A percentile compares a stretch with the other conserved stretches of the same genome.
Conservation (phyloP, 331 rosid species). For the Dryas integrifolia region DNA sequence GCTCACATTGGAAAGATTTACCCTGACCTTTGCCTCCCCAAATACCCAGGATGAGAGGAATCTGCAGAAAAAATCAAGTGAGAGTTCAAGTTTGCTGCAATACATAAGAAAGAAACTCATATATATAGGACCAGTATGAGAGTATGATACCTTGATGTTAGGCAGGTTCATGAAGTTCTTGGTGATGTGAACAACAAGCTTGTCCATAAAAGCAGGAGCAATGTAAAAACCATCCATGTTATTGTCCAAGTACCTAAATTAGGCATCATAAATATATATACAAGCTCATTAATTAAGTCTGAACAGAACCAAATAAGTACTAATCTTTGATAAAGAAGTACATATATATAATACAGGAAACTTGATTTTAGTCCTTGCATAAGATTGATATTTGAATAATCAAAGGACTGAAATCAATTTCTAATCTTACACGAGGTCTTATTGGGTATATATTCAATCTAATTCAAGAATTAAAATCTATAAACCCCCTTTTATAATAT, state of each 20-base stretch:
- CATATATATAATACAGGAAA: no score
- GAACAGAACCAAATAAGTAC: neutral
- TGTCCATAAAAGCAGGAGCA: constrained; percentile 98
- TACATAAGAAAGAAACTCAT: neutral
- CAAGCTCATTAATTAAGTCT: neutral
- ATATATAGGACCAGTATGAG: neutral
- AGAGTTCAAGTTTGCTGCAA: neutral
- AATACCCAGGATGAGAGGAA: constrained; percentile 91
- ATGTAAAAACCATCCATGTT: constrained; percentile 71
- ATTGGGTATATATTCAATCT: no score
- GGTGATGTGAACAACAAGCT: constrained; percentile 91
- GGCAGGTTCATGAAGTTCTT: constrained; percentile 88
- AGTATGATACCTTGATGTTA: constrained; percentile 63
- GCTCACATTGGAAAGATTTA: constrained; percentile 97
- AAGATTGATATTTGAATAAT: no score
- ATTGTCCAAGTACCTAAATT: constrained; percentile 69
- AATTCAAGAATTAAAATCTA: no score
- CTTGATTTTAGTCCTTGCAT: no score
- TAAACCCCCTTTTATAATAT: no score
- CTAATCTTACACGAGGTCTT: no score
- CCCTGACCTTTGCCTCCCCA: constrained; percentile 99
- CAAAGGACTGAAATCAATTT: no score
- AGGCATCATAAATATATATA: constrained; percentile 5
- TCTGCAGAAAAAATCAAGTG: constrained; percentile 36
- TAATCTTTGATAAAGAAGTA: neutral